Conservation (phyloP, 2,329 filamentous ascomycete genomes). For the Leptographium galeiforme region DNA sequence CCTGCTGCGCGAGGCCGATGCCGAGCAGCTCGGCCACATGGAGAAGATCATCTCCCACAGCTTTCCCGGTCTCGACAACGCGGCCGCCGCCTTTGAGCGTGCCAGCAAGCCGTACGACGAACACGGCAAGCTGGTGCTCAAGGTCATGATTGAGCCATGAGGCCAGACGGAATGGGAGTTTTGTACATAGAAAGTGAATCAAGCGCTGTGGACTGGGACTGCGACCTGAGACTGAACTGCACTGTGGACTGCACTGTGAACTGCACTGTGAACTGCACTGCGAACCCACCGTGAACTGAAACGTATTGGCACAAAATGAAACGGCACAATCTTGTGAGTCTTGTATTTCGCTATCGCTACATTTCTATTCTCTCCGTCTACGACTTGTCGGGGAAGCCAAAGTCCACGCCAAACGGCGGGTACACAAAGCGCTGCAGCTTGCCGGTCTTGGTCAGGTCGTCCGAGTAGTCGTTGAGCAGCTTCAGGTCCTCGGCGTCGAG, state of each 20-base stretch:
- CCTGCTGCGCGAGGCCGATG: conserved; percentile 32
- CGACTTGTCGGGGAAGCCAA: conserved; percentile 59
- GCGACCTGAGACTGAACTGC: no score
- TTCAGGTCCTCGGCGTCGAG: conserved; percentile 51
- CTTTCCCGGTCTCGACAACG: conserved; percentile 47
- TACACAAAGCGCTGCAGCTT: conserved; percentile 51
- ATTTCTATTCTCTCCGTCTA: neutral
- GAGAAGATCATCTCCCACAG: conserved; percentile 58
- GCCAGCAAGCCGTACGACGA: conserved; percentile 59
- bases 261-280: neutral
- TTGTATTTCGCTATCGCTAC: neutral
- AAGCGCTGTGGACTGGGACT: neutral
- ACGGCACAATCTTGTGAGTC: neutral
- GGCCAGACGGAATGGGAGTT: neutral
- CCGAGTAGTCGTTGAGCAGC: conserved; percentile 40
- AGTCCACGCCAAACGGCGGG: conserved; percentile 53
- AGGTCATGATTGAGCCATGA: conserved; percentile 47
- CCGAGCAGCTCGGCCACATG: conserved; percentile 45
- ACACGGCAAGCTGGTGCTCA: conserved; percentile 56
- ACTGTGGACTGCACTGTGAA: neutral
- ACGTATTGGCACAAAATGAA: neutral
- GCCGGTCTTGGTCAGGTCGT: conserved; percentile 31
- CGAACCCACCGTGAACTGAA: neutral
- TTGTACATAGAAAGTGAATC: neutral
- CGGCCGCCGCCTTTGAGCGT: conserved; percentile 56